These are phyloP conservation scores for Sporothrix curviconia DNA, from an alignment of 2,329 filamentous ascomycete genomes.

Conservation along the genomic window DNA sequence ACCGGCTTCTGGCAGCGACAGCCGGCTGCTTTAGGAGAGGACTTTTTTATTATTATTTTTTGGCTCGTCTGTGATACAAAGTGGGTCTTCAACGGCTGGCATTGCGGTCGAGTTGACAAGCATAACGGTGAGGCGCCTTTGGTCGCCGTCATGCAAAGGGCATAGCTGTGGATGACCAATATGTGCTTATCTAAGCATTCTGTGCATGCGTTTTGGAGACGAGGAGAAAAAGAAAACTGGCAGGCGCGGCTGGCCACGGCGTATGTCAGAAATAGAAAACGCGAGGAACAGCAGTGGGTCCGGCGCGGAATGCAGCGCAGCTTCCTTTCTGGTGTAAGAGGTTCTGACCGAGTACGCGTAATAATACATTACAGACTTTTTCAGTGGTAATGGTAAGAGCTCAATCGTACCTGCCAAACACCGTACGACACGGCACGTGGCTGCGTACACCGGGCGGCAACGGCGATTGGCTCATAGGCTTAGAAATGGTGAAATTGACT, in stretches of 20 bases:
- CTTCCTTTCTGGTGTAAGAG: not conserved
- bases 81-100: not conserved
- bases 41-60: too few species aligned
- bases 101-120: too few species aligned
- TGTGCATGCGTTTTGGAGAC: too few species aligned
- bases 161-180: conserved; percentile 1
- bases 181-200: conserved; percentile 5
- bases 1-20: not conserved
- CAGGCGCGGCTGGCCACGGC: not conserved
- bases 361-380: not conserved
- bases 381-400: not conserved
- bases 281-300: not conserved
- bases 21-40: too few species aligned
- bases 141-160: too few species aligned
- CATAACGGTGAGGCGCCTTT: too few species aligned
- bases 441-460: not conserved
- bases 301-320: not conserved
- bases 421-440: too few species aligned
- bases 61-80: not conserved
- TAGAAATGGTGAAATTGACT: conserved; percentile 6
- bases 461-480: conserved; percentile 4
- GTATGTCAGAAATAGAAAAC: conserved; percentile 1
- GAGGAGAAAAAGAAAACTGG: not conserved
- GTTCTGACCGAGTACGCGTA: not conserved
- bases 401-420: too few species aligned